These are phyloP conservation scores for Citrus medica DNA, from an alignment of 345 rosid species.

Conservation along the genomic window DNA sequence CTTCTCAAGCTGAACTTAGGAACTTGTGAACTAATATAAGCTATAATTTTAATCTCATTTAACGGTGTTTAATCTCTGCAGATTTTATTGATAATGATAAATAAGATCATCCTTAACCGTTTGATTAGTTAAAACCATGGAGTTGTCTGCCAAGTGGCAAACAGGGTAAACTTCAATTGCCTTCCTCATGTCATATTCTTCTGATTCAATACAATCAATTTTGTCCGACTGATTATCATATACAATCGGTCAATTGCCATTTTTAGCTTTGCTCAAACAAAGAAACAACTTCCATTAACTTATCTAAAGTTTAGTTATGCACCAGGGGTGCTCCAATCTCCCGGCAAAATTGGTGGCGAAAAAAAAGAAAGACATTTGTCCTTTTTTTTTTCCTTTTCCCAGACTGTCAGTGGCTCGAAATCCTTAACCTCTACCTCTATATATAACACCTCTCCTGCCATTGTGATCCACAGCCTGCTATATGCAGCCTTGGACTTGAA, in stretches of 20 bases:
- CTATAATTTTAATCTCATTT: no score
- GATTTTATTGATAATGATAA: not conserved
- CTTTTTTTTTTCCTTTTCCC: not conserved
- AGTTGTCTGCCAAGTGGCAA: not conserved
- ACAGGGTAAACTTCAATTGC: not conserved
- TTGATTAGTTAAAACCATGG: not conserved
- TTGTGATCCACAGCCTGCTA: slow-evolving; percentile 13
- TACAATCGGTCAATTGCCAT: not conserved
- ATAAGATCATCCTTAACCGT: not conserved
- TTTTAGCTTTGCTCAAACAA: no score
- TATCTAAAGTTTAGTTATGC: no score
- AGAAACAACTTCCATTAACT: no score
- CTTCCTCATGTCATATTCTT: not conserved
- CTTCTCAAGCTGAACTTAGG: not conserved
- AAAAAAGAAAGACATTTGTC: not conserved
- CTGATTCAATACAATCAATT: no score
- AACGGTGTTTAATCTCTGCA: not conserved
- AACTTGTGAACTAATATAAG: not conserved
- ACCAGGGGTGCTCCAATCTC: no score
- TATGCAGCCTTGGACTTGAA: slow-evolving; percentile 72
- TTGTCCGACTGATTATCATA: no score
- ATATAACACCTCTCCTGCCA: slow-evolving; percentile 24
- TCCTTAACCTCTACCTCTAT: slow-evolving; percentile 9
- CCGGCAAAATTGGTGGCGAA: not conserved
- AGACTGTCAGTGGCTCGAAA: slow-evolving; percentile 19